phyloP scores from a whole-genome alignment of 805 yeast species.

The Spathaspora hagerdaliae region DNA sequence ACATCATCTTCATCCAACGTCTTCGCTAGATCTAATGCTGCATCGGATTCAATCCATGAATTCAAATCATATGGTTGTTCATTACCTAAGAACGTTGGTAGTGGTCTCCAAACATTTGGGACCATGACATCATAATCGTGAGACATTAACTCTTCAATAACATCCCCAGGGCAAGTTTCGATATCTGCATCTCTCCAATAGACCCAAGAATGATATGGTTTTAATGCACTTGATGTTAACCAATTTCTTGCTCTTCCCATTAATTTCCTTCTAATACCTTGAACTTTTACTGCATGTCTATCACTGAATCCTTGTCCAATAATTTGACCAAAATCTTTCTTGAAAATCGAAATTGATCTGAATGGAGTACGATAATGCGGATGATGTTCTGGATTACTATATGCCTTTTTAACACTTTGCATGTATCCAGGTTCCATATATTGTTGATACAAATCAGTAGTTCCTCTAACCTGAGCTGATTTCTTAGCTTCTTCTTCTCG shows the following conservation, averaged over 20 bases:
- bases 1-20: slow-evolving; percentile 75
- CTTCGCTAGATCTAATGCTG: slow-evolving; percentile 64
- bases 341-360: slow-evolving; percentile 73
- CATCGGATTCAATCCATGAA: slow-evolving; percentile 90
- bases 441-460: slow-evolving; percentile 58
- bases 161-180: slow-evolving; percentile 75
- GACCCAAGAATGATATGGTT: slow-evolving; percentile 87
- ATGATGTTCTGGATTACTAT: slow-evolving; percentile 61
- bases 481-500: slow-evolving; percentile 33
- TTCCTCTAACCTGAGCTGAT: slow-evolving; percentile 42
- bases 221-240: slow-evolving; percentile 68
- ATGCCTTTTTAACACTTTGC: slow-evolving; percentile 53
- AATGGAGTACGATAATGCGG: slow-evolving; percentile 62
- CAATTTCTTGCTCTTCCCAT: slow-evolving; percentile 89
- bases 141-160: slow-evolving; percentile 70
- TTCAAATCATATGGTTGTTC: slow-evolving; percentile 96
- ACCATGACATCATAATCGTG: slow-evolving; percentile 66
- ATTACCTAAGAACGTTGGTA: slow-evolving; percentile 84
- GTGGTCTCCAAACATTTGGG: slow-evolving; percentile 95
- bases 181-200: slow-evolving; percentile 89
- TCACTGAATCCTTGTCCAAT: slow-evolving; percentile 85
- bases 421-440: slow-evolving; percentile 68
- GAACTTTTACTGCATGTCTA: slow-evolving; percentile 80
- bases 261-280: slow-evolving; percentile 75
- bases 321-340: slow-evolving; percentile 78